Base-by-base conservation (phyloP, 1,284 basidiomycete genomes). In the Microbotryum silenes-acaulis region DNA sequence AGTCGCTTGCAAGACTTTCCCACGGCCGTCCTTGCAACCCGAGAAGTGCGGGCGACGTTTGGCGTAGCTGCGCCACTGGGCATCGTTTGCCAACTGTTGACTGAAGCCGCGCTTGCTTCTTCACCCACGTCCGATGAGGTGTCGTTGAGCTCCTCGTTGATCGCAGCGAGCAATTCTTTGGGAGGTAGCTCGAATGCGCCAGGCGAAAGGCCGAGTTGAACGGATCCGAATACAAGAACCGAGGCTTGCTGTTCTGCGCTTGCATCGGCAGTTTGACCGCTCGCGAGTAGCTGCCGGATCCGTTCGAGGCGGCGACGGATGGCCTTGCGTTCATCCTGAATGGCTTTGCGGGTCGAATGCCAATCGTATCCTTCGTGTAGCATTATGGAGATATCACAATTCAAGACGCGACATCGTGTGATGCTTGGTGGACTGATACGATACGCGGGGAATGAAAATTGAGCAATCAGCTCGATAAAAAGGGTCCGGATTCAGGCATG, bases 331-430 rank as follows among this genome's bases (percentile, higher is more conserved):
- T 93, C 88, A 54, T 89, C 85, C 73, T 96, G 89, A 57, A 98
- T 90, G 6, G 83, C 83, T 73, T 82, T 85, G 53, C 92, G 85
- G 2, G 94, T 98, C 47, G 82, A 80, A 1, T 75, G 76, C 92
- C 94, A 98, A 73, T 98, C 96, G 72, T 92, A 98, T 1, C 94
- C 92, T 61, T 92, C 89, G 72, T 93, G 87, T 7, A 97, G 79
- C 61, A 85, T 80, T 42, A 96, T 72, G 0, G 80, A 81, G 46
- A 88, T 74, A 63, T 87, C 79, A 52, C 23, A 23, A n/a, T 60
- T 48, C 18, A 20, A 9, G 2, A 68, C 27, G 4, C 60, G 60
- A 12, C 56, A 59, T 9, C 65, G 63, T 10, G 54, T 46, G 44
- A 46, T 42, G 46, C 61, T 63, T 2, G 64, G 45, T 12, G 54